Evolutionary conservation across 805 yeast species (phyloP).

Genomic region (Kuraishia ogatae): DNA sequence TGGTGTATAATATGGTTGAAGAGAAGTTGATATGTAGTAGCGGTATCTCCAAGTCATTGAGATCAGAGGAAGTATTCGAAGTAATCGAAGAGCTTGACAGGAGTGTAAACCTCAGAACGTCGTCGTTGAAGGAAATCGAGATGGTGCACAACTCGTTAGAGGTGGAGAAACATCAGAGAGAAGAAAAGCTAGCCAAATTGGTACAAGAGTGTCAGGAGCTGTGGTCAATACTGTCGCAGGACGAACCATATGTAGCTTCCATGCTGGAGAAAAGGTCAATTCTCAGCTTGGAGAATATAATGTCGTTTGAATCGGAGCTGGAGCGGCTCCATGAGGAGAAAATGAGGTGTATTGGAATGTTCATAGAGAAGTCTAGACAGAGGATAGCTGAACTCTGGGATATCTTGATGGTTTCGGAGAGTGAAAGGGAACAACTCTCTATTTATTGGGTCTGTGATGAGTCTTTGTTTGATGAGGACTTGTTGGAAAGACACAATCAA

Average conservation of each 20-base stretch:
- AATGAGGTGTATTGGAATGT: slow-evolving; percentile 54
- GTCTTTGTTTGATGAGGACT: slow-evolving; percentile 39
- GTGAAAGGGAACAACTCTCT: slow-evolving; percentile 39
- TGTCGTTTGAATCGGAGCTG: slow-evolving; percentile 45
- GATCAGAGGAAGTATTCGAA: not conserved
- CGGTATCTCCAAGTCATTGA: not conserved
- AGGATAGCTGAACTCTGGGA: slow-evolving; percentile 59
- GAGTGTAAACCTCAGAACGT: not conserved
- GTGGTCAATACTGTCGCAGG: slow-evolving; percentile 6
- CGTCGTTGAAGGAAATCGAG: not conserved
- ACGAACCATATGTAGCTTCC: slow-evolving; percentile 21
- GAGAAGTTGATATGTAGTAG: not conserved
- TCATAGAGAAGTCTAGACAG: slow-evolving; percentile 53
- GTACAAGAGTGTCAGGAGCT: slow-evolving; percentile 1
- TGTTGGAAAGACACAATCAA: slow-evolving; percentile 54
- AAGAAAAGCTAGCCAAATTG: not conserved
- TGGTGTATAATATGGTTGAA: not conserved
- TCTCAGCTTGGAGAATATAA: slow-evolving; percentile 37
- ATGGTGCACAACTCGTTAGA: not conserved
- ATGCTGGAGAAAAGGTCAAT: slow-evolving; percentile 35
- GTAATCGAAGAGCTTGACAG: not conserved
- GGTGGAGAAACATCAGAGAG: not conserved
- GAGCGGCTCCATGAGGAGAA: slow-evolving; percentile 51
- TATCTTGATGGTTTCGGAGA: slow-evolving; percentile 45
- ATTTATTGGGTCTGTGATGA: slow-evolving; percentile 29